Base-by-base conservation (phyloP, 129 eudicot species). In the Gnaphalium uliginosum region DNA sequence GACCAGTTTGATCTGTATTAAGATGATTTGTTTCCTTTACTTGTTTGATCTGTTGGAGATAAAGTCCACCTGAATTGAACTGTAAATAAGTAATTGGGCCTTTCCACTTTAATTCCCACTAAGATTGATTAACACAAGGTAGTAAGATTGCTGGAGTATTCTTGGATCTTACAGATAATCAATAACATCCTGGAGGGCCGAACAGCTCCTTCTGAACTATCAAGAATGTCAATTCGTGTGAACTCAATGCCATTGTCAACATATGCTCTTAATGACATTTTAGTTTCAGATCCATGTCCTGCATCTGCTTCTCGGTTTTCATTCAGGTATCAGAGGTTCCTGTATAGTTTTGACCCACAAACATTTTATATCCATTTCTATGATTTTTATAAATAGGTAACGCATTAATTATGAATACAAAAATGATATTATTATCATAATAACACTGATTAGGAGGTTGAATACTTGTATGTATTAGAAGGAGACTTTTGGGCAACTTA, bases 291-390 rank as follows among this genome's bases (percentile, higher is more conserved):
- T 75, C 96, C 97, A 35, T 85, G 92, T 73, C 99, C 99, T 68
- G 97, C 99, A 59, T 70, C 97, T 57, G 89, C 83, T 54, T 94
- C 99, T 75, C 83, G 97, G 48, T 89, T 91, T 85, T 90, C 99
- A 70, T 89, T 90, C 90, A 89, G 96, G 98, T 93, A 77, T 23
- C 9, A 53, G 43, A 68, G 22, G 21, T 22, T 58, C 46, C 39
- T 71, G 43, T 29, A 29, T 64, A 29, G 6, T 29, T n/a, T 62
- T 41, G 71, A 62, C 14, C 19, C 17, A 25, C 11, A 43, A 62
- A 62, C 23, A 11, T 24, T 3, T 8, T 14, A 23, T 57, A 0
- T 33, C 18, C 29, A 29, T 51, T 18, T 50, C 6, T 4, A 1
- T 18, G 3, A 17, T 24, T 14, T 69, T 8, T 43, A 5, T 10